These are phyloP conservation scores for Akanthomyces dipterigenus DNA, from an alignment of 2,329 filamentous ascomycete species.

Conservation along the genomic window DNA sequence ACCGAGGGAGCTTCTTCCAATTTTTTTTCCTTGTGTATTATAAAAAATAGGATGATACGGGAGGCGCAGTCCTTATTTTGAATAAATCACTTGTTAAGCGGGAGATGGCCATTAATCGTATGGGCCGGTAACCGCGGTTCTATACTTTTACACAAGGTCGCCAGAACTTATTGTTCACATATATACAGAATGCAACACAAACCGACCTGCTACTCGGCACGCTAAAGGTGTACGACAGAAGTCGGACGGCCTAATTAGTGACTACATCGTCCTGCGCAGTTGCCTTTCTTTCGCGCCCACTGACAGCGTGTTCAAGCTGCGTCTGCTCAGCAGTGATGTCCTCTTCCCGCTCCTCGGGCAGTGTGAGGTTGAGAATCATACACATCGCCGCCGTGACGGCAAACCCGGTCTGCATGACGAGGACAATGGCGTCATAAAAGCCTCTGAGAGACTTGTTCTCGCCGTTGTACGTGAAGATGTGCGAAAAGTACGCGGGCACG, in stretches of 20 bases:
- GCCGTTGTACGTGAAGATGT: conserved; percentile 67
- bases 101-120: no score
- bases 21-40: conserved; percentile 5
- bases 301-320: not conserved
- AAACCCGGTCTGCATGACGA: conserved; percentile 70
- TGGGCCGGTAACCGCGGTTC: no score
- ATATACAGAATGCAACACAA: not conserved
- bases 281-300: not conserved
- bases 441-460: conserved; percentile 61
- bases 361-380: conserved; percentile 64
- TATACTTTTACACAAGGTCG: not conserved
- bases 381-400: conserved; percentile 67
- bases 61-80: not conserved
- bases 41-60: conserved; percentile 1
- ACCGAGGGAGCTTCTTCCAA: not conserved
- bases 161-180: not conserved
- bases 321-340: conserved; percentile 5
- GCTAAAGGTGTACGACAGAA: not conserved
- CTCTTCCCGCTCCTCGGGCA: conserved; percentile 72
- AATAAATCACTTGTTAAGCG: not conserved
- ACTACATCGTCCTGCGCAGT: not conserved
- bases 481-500: conserved; percentile 59
- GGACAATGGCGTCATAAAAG: conserved; percentile 66
- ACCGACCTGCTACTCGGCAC: not conserved
- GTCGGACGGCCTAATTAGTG: not conserved